Conservation (phyloP, 2,329 filamentous ascomycete species). For the Graphilbum sp. region DNA sequence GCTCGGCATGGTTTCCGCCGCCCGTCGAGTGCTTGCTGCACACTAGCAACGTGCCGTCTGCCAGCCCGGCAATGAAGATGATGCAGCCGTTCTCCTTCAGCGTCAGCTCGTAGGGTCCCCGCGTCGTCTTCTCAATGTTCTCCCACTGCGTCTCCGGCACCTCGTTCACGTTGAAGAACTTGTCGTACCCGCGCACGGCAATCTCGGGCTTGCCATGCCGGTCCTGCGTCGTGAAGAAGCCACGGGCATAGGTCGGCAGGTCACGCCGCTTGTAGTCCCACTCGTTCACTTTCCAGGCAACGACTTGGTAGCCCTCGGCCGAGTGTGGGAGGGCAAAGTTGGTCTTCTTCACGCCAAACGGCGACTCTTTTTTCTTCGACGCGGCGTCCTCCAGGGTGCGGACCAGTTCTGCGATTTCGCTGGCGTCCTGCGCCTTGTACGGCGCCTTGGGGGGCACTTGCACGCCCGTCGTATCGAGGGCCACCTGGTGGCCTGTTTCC, state of each 20-base stretch:
- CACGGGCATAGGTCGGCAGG: conserved; percentile 82
- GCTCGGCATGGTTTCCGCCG: conserved; percentile 46
- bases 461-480: not conserved
- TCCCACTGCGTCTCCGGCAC: conserved; percentile 68
- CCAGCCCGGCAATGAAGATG: conserved; percentile 85
- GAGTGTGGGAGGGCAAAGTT: conserved; percentile 53
- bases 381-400: conserved; percentile 40
- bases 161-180: conserved; percentile 93
- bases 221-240: conserved; percentile 70
- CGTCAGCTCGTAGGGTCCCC: conserved; percentile 84
- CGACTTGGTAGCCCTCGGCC: conserved; percentile 48
- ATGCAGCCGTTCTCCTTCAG: conserved; percentile 99
- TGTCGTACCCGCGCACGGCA: conserved; percentile 82
- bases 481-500: not conserved
- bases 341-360: conserved; percentile 65
- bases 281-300: conserved; percentile 88
- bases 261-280: conserved; percentile 86
- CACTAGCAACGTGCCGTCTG: conserved; percentile 80
- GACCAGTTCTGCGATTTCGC: conserved; percentile 51
- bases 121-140: conserved; percentile 58
- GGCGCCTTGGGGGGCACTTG: conserved; percentile 38
- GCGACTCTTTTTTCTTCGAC: conserved; percentile 38
- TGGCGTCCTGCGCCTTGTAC: conserved; percentile 50
- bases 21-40: conserved; percentile 98
- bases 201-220: conserved; percentile 56